Evolutionary conservation across 192 early-diverging fungal genomes (phyloP), one percentile per base, ranked within the genome.

Genomic region (Gonapodya sp.): DNA sequence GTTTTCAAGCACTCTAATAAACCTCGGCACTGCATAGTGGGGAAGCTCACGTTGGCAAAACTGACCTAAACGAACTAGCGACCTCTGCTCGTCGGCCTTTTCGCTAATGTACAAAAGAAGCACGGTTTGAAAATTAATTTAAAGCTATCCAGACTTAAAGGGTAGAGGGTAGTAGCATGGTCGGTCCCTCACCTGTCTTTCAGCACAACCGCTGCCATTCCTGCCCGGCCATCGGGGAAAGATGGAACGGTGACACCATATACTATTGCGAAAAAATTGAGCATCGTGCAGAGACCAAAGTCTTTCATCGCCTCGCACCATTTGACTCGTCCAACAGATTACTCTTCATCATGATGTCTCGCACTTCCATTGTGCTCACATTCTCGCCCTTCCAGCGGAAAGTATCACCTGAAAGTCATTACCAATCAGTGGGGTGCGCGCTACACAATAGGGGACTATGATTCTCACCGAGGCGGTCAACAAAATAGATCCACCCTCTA

Each of bases 381-480:
- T 91, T 89, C 80, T 90, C 89, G 0, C 88, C 86, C 77, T 92
- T 92, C 93, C 92, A 93, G 16, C 93, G 83, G 81, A 89, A 94
- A 18, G 93, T 92, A 72, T 94, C 92, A 2, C 93, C 46, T 64
- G 46, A 64, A 8, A n/a, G n/a, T n/a, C n/a, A n/a, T n/a, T 8
- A 64, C 8, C 46, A 64, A 64, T 8, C 8, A 24, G 8, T 64
- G 8, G 8, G 24, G 46, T 8, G 8, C 8, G 8, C 46, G 24
- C 24, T 64, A 16, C 8, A 64, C 8, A 64, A 64, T 24, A 24
- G 46, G 46, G 8, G 8, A 16, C 46, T 64, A 8, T 24, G 8
- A 24, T 64, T 16, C 46, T 64, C 46, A 64, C 46, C 92, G 31
- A 89, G 84, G 32, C 93, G 89, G 73, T 93, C 92, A 2, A 87